These are phyloP conservation scores for Vitis hybrid DNA, from an alignment of 177 flowering plant species.

Conservation along the genomic window DNA sequence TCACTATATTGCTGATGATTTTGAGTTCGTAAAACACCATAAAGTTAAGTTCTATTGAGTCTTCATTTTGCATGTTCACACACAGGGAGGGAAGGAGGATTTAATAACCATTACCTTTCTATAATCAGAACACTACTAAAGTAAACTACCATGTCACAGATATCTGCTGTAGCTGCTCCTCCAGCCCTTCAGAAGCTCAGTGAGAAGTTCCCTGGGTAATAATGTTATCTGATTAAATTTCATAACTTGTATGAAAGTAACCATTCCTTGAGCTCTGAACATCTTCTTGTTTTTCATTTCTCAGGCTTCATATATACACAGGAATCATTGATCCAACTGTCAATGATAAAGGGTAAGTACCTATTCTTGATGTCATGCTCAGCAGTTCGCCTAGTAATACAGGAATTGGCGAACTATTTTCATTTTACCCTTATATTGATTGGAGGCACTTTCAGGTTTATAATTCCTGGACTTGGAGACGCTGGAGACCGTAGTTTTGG, in stretches of 20 bases:
- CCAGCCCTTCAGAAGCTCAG: constrained; percentile 96
- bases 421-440: background rate
- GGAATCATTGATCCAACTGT: constrained; percentile 84
- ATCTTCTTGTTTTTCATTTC: constrained; percentile 6
- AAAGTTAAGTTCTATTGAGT: background rate
- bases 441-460: constrained; percentile 55
- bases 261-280: background rate
- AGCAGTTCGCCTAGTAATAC: no score
- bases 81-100: background rate
- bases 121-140: background rate
- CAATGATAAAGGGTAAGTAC: constrained; percentile 79
- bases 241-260: background rate
- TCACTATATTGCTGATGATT: background rate
- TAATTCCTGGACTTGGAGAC: constrained; percentile 94
- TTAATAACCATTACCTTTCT: background rate
- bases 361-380: background rate
- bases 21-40: no score
- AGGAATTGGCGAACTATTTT: background rate
- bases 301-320: constrained; percentile 92
- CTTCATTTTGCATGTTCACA: background rate
- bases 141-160: constrained; percentile 37
- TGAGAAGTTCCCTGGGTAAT: constrained; percentile 90
- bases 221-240: background rate
- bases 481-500: constrained; percentile 90
- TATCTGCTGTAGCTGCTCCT: constrained; percentile 90